Base-by-base conservation (phyloP, 2,329 filamentous ascomycete genomes). In the Fusarium mexicanum region DNA sequence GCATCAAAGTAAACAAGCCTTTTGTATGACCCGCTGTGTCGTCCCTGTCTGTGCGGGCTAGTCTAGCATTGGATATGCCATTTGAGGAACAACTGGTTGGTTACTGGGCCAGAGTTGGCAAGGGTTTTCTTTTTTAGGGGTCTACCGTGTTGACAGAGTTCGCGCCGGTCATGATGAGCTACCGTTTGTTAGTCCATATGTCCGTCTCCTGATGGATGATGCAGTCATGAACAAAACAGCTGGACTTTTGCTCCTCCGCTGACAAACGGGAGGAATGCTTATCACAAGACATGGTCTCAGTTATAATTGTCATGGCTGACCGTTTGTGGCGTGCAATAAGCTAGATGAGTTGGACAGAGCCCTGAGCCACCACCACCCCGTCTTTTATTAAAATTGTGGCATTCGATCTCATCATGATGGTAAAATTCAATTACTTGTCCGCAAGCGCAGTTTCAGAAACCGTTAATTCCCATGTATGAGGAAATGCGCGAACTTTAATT, bases 1-100 rank as follows among this genome's bases (percentile, higher is more conserved):
- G 67, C 54, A 72, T 63, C 67, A 69, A 63, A 66, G 64, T 70
- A 75, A 77, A 77, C 74, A 76, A 77, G 76, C 76, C 67, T 78
- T 77, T 70, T 69, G 72, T 64, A 66, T 77, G 76, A 77, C 72
- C 76, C 76, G 63, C 64, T 40, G 48, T 53, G 46, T 61, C 48
- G 71, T 71, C 67, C 70, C 60, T 72, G 67, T 68, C 72, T 61
- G 69, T 76, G 75, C 72, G 69, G 72, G 66, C 57, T 54, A 67
- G 50, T 31, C 53, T 47, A 47, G 38, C 48, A 67, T 62, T 48
- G 66, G 69, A 55, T 65, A 64, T 74, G 70, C 57, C 61, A 66
- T 73, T 75, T 69, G 61, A 67, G 64, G 68, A 73, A 61, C 24
- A 58, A 47, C 44, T 62, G 69, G 64, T 59, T 59, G 64, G 69